These are phyloP conservation scores for Botrytis porri DNA, from an alignment of 2,329 filamentous ascomycete species.

Conservation along the genomic window DNA sequence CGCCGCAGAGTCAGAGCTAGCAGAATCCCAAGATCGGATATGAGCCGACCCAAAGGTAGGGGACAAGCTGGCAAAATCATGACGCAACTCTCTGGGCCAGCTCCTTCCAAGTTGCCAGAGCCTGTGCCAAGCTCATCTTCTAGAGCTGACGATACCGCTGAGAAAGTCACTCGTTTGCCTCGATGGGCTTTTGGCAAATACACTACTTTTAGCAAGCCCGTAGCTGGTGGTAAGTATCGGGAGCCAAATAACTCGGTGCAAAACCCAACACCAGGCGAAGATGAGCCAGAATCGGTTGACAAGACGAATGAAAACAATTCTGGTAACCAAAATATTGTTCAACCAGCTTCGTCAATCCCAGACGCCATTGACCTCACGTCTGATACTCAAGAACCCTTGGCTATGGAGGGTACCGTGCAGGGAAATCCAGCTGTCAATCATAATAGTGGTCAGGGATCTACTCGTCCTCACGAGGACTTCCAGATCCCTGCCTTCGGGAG, in stretches of 20 bases:
- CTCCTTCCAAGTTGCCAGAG: background rate
- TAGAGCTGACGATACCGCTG: background rate
- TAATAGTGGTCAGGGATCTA: background rate
- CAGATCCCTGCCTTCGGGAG: background rate
- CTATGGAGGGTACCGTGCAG: rapidly evolving
- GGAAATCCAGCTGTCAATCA: background rate
- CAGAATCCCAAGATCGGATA: background rate
- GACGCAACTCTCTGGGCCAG: background rate
- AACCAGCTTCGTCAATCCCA: background rate
- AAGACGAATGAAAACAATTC: background rate
- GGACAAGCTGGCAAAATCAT: background rate
- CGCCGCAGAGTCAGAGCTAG: background rate
- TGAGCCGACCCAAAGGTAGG: background rate
- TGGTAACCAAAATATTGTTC: background rate
- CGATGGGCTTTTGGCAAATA: background rate
- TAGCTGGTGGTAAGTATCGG: background rate
- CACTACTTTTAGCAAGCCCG: background rate
- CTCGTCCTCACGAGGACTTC: background rate
- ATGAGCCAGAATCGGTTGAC: rapidly evolving
- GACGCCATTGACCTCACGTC: background rate
- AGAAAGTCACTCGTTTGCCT: background rate
- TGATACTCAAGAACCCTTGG: rapidly evolving
- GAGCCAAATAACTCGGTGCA: background rate
- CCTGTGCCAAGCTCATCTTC: background rate
- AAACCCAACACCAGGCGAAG: rapidly evolving